phyloP scores from a whole-genome alignment of 2,329 filamentous ascomycete species.

The Aspergillus awamori region DNA sequence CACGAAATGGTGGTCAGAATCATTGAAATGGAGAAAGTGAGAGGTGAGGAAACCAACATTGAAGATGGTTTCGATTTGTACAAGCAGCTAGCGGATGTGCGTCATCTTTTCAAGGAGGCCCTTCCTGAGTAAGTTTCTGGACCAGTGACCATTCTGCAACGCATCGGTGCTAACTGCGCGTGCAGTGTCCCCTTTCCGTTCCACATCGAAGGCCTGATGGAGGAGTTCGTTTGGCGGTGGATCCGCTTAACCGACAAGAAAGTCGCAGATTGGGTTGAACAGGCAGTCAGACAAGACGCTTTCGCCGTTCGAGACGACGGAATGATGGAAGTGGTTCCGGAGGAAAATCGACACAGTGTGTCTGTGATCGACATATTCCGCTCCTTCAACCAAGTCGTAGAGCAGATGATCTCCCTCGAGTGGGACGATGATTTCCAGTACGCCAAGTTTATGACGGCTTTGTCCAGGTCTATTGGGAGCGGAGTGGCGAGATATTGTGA shows the following conservation, averaged over 20 bases:
- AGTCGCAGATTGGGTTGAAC: constrained; percentile 81
- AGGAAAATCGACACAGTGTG: constrained; percentile 87
- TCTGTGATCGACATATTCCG: constrained; percentile 93
- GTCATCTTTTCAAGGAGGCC: constrained; percentile 74
- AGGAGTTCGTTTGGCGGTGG: constrained; percentile 96
- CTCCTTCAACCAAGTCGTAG: constrained; percentile 87
- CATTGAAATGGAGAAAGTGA: constrained; percentile 69
- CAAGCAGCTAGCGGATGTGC: constrained; percentile 81
- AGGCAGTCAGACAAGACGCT: constrained; percentile 85
- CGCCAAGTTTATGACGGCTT: constrained; percentile 93
- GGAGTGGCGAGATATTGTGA: constrained; percentile 91
- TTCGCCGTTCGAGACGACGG: constrained; percentile 75
- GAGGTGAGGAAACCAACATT: constrained; percentile 75
- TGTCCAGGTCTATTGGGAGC: constrained; percentile 80
- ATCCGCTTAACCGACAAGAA: constrained; percentile 78
- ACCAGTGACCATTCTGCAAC: not conserved
- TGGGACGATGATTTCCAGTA: constrained; percentile 95
- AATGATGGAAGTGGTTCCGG: constrained; percentile 64
- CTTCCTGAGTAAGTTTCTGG: constrained; percentile 59
- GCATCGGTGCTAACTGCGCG: constrained; percentile 25
- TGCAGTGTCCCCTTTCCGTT: constrained; percentile 72
- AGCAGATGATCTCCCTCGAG: constrained; percentile 80
- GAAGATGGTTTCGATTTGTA: constrained; percentile 95
- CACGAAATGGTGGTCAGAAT: constrained; percentile 82
- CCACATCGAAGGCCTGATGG: constrained; percentile 80